phyloP scores from a whole-genome alignment of 73 alveolate species.

The Paramecium tetraurelia region DNA sequence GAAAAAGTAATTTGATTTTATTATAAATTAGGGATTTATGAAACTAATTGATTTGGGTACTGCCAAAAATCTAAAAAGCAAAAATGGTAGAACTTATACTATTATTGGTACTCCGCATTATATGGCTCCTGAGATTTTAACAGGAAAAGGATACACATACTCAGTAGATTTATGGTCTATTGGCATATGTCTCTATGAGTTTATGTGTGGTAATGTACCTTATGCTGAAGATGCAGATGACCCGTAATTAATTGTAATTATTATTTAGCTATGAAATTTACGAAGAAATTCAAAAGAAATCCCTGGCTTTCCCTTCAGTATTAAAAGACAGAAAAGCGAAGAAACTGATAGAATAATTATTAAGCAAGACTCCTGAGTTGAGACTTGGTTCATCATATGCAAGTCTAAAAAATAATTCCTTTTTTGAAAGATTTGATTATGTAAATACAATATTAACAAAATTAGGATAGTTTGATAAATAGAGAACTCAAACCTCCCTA shows the following conservation, averaged over 20 bases:
- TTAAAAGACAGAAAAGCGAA: conserved; percentile 26
- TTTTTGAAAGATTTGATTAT: conserved; percentile 31
- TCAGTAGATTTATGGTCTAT: conserved; percentile 68
- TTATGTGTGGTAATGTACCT: conserved; percentile 64
- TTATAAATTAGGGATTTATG: conserved; percentile 66
- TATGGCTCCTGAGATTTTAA: conserved; percentile 28
- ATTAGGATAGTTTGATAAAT: conserved; percentile 30
- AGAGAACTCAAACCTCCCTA: conserved; percentile 50
- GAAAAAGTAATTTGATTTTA: conserved; percentile 8
- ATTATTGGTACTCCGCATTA: conserved; percentile 40
- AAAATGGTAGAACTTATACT: conserved; percentile 63
- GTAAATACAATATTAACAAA: background rate
- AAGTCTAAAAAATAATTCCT: conserved; percentile 25
- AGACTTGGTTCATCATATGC: conserved; percentile 54
- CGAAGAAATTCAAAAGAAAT: conserved; percentile 39
- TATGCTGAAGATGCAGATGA: conserved; percentile 65
- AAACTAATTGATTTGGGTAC: conserved; percentile 87
- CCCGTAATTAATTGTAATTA: background rate
- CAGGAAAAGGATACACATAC: conserved; percentile 66
- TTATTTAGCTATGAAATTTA: conserved; percentile 39
- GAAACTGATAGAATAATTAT: conserved; percentile 44
- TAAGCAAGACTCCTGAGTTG: conserved; percentile 55
- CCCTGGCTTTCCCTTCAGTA: conserved; percentile 48
- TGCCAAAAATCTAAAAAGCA: conserved; percentile 59
- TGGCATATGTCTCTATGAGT: conserved; percentile 68